Conservation (phyloP, 2,329 filamentous ascomycete species). For the Hawksworthiomyces lignivorus region DNA sequence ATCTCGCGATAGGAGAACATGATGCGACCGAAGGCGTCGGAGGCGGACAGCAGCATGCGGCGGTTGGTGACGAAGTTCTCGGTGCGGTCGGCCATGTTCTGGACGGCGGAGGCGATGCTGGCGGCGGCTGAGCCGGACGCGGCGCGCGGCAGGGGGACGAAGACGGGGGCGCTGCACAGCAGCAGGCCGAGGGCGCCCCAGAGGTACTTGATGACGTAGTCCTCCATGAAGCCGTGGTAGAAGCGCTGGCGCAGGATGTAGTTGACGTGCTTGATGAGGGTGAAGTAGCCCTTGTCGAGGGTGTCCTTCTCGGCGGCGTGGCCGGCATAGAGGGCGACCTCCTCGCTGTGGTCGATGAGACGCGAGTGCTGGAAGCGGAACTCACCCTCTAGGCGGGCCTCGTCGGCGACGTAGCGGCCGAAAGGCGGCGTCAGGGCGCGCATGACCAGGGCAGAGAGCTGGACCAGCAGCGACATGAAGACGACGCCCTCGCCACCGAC, state of each 20-base stretch:
- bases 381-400: constrained; percentile 88
- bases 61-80: constrained; percentile 89
- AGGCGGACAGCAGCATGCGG: constrained; percentile 83
- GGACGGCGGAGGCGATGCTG: background rate
- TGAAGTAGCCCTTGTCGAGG: constrained; percentile 97
- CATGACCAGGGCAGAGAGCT: constrained; percentile 89
- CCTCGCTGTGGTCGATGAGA: constrained; percentile 92
- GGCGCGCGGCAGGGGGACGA: constrained; percentile 70
- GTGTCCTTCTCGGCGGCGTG: constrained; percentile 94
- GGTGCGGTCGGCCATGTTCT: constrained; percentile 61
- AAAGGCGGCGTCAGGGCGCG: constrained; percentile 90
- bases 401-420: constrained; percentile 94
- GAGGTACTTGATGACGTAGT: constrained; percentile 99
- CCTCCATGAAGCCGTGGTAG: constrained; percentile 99
- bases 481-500: constrained; percentile 96
- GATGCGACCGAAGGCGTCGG: constrained; percentile 87
- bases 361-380: constrained; percentile 93
- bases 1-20: constrained; percentile 99
- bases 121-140: background rate
- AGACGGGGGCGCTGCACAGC: constrained; percentile 90
- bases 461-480: constrained; percentile 89
- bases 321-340: constrained; percentile 84
- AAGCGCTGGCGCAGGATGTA: constrained; percentile 82
- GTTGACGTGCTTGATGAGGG: constrained; percentile 97
- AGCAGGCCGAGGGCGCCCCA: constrained; percentile 91